phyloP scores from a whole-genome alignment of 768 basidiomycete species.

The Boletus subcaerulescens region DNA sequence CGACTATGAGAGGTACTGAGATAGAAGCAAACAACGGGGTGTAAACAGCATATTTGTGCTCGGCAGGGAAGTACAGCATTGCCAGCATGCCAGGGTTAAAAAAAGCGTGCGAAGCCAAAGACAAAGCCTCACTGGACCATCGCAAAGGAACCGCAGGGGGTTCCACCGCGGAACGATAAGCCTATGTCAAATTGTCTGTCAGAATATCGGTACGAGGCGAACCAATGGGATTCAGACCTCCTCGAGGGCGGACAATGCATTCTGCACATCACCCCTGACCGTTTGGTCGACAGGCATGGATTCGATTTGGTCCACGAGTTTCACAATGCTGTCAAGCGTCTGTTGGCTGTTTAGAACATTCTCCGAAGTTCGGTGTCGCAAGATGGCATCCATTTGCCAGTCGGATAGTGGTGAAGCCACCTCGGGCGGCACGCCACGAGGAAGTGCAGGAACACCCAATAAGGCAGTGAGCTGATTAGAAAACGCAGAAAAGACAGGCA shows the following conservation, averaged over 20 bases:
- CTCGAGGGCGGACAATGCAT: constrained; percentile 69
- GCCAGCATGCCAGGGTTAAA: constrained; percentile 97
- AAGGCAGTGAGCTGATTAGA: constrained; percentile 69
- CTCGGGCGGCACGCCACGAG: constrained; percentile 40
- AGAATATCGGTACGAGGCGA: constrained; percentile 1
- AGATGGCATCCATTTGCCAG: constrained; percentile 82
- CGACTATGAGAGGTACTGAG: constrained; percentile 76
- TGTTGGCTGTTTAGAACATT: constrained; percentile 67
- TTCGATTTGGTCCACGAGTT: constrained; percentile 79
- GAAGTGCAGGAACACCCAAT: constrained; percentile 74
- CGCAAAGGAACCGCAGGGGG: constrained; percentile 41
- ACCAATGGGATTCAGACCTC: constrained; percentile 45
- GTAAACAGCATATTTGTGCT: constrained; percentile 97
- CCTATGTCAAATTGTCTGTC: constrained; percentile 19
- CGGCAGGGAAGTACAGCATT: constrained; percentile 93
- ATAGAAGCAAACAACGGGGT: constrained; percentile 92
- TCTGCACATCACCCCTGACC: constrained; percentile 69
- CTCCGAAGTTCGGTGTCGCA: constrained; percentile 66
- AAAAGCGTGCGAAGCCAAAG: constrained; percentile 80
- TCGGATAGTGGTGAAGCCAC: constrained; percentile 41
- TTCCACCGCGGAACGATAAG: constrained; percentile 17
- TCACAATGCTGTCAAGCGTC: constrained; percentile 78
- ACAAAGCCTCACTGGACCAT: constrained; percentile 61
- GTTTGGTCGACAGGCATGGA: constrained; percentile 88
- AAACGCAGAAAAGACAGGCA: constrained; percentile 60